Evolutionary conservation across 2,329 filamentous ascomycete genomes (phyloP).

Genomic region (Pseudogymnoascus sp.): DNA sequence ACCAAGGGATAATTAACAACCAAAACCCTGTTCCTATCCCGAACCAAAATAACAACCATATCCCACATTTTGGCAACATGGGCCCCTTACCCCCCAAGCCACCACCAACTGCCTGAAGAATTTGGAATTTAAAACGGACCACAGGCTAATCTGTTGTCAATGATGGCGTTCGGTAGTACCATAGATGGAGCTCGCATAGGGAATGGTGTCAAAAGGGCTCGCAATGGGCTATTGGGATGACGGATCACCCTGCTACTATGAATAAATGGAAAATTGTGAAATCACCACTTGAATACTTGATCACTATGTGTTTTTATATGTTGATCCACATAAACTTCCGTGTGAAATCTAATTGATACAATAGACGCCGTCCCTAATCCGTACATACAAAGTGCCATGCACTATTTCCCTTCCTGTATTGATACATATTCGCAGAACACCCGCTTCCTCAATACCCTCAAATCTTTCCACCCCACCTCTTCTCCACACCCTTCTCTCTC

Average conservation of each 20-base stretch:
- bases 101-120: conserved; percentile 33
- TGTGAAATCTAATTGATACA: background rate
- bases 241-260: conserved; percentile 6
- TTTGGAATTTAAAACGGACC: conserved; percentile 8
- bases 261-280: conserved; percentile 6
- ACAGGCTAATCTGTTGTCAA: conserved; percentile 5
- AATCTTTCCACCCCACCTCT: conserved; percentile 25
- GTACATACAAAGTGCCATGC: conserved; percentile 3
- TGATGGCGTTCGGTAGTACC: conserved; percentile 9
- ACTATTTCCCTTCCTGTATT: background rate
- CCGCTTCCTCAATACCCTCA: background rate
- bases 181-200: conserved; percentile 10
- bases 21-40: background rate
- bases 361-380: conserved; percentile 5
- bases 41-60: conserved; percentile 31
- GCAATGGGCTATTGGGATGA: conserved; percentile 2
- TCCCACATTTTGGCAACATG: conserved; percentile 49
- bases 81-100: conserved; percentile 47
- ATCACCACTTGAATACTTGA: background rate
- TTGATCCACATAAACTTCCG: background rate
- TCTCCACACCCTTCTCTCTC: conserved; percentile 28
- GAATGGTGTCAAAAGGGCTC: conserved; percentile 6
- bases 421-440: conserved; percentile 1
- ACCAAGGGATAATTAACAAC: conserved; percentile 21
- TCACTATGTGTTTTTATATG: background rate